phyloP scores from a whole-genome alignment of 2,329 filamentous ascomycete genomes.

The Alternaria sp. region DNA sequence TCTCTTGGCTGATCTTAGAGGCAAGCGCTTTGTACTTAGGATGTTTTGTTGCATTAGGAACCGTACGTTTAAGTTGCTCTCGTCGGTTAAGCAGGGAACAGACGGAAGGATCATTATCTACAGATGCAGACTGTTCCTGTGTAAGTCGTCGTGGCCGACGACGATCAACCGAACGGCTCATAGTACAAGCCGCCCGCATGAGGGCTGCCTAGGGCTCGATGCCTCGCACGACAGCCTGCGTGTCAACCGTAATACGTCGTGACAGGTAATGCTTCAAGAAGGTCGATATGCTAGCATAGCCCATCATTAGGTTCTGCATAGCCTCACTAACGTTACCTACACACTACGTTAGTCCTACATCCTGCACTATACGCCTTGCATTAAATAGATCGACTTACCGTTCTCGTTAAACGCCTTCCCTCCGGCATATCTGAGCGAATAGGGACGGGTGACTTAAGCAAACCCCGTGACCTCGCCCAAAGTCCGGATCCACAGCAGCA shows the following conservation, averaged over 20 bases:
- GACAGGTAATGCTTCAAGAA: slow-evolving; percentile 20
- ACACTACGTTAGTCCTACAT: slow-evolving; percentile 13
- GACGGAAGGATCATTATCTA: slow-evolving; percentile 23
- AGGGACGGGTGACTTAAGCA: slow-evolving; percentile 35
- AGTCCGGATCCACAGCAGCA: slow-evolving; percentile 40
- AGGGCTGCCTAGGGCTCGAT: slow-evolving; percentile 18
- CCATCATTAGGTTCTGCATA: slow-evolving; percentile 45
- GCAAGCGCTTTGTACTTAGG: slow-evolving; percentile 24
- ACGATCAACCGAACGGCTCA: slow-evolving; percentile 26
- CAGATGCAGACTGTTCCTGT: slow-evolving; percentile 21
- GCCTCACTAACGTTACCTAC: slow-evolving; percentile 40
- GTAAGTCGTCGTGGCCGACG: slow-evolving; percentile 22
- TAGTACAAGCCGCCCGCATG: slow-evolving; percentile 28
- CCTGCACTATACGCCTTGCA: not conserved
- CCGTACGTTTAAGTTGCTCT: slow-evolving; percentile 21
- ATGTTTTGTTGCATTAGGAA: slow-evolving; percentile 22
- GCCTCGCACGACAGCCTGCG: slow-evolving; percentile 22
- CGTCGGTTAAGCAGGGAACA: slow-evolving; percentile 14
- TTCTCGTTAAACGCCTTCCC: slow-evolving; percentile 52
- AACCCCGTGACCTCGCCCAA: slow-evolving; percentile 42
- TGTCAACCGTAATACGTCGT: slow-evolving; percentile 21
- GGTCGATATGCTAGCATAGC: slow-evolving; percentile 10
- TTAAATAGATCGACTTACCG: slow-evolving; percentile 31
- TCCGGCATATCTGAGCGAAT: slow-evolving; percentile 46
- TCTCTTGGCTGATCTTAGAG: slow-evolving; percentile 21